A percentile compares a stretch with the other conserved stretches of the same genome.
Evolutionary conservation across 805 yeast species (phyloP).

Genomic region (Starmerella davenportii): DNA sequence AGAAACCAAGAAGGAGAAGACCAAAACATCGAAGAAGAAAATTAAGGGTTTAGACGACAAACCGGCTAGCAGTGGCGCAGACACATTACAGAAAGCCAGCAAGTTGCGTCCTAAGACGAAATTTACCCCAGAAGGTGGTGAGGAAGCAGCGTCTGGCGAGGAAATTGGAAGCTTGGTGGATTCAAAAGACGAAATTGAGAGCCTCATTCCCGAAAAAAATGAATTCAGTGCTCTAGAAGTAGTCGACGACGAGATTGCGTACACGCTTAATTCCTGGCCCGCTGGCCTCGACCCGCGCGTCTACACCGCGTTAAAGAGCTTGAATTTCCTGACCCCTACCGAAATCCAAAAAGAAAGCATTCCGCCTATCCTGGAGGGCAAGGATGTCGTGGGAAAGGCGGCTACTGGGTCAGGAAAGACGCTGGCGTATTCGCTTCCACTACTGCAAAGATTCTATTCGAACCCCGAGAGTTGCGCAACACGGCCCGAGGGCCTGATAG

Average conservation of each 20-base stretch:
- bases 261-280: constrained; percentile 24
- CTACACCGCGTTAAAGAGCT: constrained; percentile 40
- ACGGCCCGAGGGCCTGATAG: constrained; percentile 40
- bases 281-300: constrained; percentile 25
- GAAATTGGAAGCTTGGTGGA: no score
- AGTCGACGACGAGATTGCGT: constrained; percentile 12
- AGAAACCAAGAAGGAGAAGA: no score
- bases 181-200: no score
- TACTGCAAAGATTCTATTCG: constrained; percentile 42
- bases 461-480: constrained; percentile 9
- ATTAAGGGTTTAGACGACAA: no score
- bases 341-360: constrained; percentile 63
- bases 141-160: no score
- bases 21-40: no score
- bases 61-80: no score
- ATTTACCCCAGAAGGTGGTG: no score
- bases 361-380: constrained; percentile 54
- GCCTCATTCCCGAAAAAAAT: no score
- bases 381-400: constrained; percentile 86
- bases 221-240: constrained; percentile 7
- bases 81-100: no score
- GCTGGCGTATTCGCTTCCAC: constrained; percentile 84
- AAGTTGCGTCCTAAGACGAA: no score
- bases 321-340: constrained; percentile 56
- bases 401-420: constrained; percentile 97